Conservation (phyloP, 345 rosid species). For the Acer saccharum region DNA sequence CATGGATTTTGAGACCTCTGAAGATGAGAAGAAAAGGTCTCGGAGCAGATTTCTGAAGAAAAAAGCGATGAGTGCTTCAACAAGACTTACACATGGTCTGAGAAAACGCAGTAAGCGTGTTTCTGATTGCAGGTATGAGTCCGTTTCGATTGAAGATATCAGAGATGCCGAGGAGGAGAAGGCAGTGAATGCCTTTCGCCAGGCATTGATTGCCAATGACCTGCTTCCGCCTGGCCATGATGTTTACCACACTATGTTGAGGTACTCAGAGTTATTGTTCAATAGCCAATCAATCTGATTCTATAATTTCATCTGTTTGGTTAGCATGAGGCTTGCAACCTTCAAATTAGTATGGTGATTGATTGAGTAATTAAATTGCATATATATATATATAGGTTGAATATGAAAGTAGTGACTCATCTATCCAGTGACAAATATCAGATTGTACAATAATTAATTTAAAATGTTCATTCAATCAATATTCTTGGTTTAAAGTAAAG, state of each 20-base stretch:
- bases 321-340: background rate
- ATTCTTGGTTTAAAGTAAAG: background rate
- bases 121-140: slow-evolving; percentile 48
- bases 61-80: slow-evolving; percentile 83
- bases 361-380: background rate
- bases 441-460: background rate
- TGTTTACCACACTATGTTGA: slow-evolving; percentile 91
- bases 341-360: background rate
- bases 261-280: slow-evolving; percentile 37
- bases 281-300: background rate
- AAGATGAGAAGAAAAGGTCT: slow-evolving; percentile 61
- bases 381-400: background rate
- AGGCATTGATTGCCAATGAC: slow-evolving; percentile 55
- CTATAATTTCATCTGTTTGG: background rate
- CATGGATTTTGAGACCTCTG: slow-evolving; percentile 56
- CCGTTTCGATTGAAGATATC: slow-evolving; percentile 70
- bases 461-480: background rate
- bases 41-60: slow-evolving; percentile 66
- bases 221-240: slow-evolving; percentile 75
- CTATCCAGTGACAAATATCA: background rate
- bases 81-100: slow-evolving; percentile 60
- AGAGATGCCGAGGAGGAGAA: slow-evolving; percentile 81
- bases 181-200: slow-evolving; percentile 69
- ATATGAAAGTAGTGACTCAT: background rate
- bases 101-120: slow-evolving; percentile 76